Base-by-base conservation (phyloP, 2,329 filamentous ascomycete genomes). In the Colletotrichum incanum region DNA sequence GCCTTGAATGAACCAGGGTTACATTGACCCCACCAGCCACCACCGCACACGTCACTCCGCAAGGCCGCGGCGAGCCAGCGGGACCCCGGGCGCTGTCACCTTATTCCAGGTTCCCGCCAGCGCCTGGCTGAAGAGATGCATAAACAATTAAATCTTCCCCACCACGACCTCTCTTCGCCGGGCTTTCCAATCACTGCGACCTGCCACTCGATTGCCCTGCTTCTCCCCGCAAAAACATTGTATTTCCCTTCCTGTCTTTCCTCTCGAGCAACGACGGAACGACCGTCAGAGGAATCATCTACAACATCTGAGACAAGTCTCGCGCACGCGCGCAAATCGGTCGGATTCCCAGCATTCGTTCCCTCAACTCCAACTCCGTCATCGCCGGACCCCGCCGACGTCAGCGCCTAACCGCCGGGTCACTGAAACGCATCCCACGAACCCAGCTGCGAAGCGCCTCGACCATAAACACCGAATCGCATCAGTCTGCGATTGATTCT, bases 31-130 rank as follows among this genome's bases (percentile, higher is more conserved):
- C 62, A 65, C 65, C 73, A 74, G 73, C 73, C 73, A 74, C 73
- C 72, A 65, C 52, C 67, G 47, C 72, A 63, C 68, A 74, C 73
- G 72, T 74, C 73, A 74, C 73, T 74, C 71, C 58, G 39, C 62
- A 62, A 66, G 61, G 54, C 59, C 65, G 59, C 39, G 49, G 65
- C 65, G 59, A 45, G 47, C 65, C 67, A 54, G 59, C 54, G 54
- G 65, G 65, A 64, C 66, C 65, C 69, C 59, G 47, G 69, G 59
- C 66, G 65, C 59, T 69, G 65, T 72, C 59, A 70, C 65, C 60
- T 72, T 68, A 55, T 41, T 54, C 63, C 72, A 74, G 65, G 70
- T 73, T 69, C 67, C 62, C 26, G 26, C 52, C 26, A 65, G 49
- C 67, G 47, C 67, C 28, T 31, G 28, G 28, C 28, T 31, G 28